These are phyloP conservation scores for Tolypocladium cylindrosporum DNA, from an alignment of 2,329 filamentous ascomycete species.

Conservation along the genomic window DNA sequence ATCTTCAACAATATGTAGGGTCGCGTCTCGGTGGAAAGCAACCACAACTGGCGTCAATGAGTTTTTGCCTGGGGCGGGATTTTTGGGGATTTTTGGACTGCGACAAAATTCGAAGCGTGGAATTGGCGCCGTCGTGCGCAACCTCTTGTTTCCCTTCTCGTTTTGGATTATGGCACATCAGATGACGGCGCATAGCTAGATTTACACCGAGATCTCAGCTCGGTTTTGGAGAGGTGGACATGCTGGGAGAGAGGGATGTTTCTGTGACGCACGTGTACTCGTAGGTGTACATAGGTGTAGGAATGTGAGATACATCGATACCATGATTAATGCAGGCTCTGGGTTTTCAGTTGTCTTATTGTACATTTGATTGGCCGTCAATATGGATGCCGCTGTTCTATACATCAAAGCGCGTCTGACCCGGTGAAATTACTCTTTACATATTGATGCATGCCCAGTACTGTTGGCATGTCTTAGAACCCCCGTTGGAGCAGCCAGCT, in stretches of 20 bases:
- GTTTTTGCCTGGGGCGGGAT: not conserved
- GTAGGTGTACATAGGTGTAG: conserved; percentile 14
- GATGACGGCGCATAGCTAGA: conserved; percentile 13
- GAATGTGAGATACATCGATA: conserved; percentile 13
- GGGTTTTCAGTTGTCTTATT: conserved; percentile 5
- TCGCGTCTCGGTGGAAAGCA: conserved; percentile 20
- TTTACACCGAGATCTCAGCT: conserved; percentile 8
- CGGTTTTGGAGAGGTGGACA: conserved; percentile 7
- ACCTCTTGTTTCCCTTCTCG: not conserved
- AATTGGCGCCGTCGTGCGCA: not conserved
- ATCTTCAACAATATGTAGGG: conserved; percentile 27
- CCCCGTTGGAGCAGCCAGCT: conserved; percentile 23
- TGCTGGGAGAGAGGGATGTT: not conserved
- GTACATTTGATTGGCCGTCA: conserved; percentile 6
- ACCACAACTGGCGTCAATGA: conserved; percentile 24
- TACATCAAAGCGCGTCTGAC: not conserved
- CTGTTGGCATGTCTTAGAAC: conserved; percentile 15
- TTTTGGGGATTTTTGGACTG: not conserved
- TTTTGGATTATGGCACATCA: conserved; percentile 5
- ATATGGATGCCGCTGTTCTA: conserved; percentile 5
- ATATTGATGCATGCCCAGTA: not conserved
- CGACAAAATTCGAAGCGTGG: not conserved
- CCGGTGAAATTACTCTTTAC: not conserved
- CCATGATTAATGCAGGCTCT: conserved; percentile 9
- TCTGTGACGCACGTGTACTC: conserved; percentile 1